Conservation (phyloP, 75 land plant species). For the Selaginella moellendorffii region DNA sequence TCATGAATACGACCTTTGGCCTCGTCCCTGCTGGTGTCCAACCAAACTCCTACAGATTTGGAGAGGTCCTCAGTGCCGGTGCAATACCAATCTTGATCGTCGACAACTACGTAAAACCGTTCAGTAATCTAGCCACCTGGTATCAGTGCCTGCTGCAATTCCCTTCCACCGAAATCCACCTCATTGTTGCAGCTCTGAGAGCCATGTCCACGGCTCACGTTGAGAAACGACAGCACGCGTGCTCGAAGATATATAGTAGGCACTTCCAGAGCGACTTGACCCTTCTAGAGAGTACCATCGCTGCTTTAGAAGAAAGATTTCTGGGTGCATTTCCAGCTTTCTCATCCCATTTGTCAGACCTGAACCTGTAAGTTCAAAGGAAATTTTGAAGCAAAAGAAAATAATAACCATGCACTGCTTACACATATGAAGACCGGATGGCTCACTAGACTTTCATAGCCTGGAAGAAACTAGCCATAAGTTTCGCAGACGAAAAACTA, state of each 20-base stretch:
- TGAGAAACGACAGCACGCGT: conserved; percentile 12
- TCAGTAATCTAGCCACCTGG: conserved; percentile 18
- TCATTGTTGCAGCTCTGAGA: conserved; percentile 16
- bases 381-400: too few species aligned
- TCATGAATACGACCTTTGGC: conserved; percentile 20
- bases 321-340: conserved; percentile 16
- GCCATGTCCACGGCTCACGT: conserved; percentile 9
- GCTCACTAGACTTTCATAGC: too few species aligned
- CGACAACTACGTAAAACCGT: conserved; percentile 24
- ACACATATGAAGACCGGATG: too few species aligned
- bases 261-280: conserved; percentile 11
- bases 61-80: conserved; percentile 20
- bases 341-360: not conserved
- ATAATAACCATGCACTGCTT: too few species aligned
- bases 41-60: conserved; percentile 15
- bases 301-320: conserved; percentile 13
- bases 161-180: conserved; percentile 15
- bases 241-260: conserved; percentile 9
- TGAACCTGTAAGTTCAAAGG: not conserved
- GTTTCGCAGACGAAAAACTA: too few species aligned
- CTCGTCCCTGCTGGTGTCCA: conserved; percentile 19
- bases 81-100: conserved; percentile 18
- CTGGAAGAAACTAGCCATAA: too few species aligned
- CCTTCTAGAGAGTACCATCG: conserved; percentile 12
- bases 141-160: conserved; percentile 18